These are phyloP conservation scores for Pulveroboletus sp. DNA, from an alignment of 768 basidiomycete genomes.

Conservation along the genomic window DNA sequence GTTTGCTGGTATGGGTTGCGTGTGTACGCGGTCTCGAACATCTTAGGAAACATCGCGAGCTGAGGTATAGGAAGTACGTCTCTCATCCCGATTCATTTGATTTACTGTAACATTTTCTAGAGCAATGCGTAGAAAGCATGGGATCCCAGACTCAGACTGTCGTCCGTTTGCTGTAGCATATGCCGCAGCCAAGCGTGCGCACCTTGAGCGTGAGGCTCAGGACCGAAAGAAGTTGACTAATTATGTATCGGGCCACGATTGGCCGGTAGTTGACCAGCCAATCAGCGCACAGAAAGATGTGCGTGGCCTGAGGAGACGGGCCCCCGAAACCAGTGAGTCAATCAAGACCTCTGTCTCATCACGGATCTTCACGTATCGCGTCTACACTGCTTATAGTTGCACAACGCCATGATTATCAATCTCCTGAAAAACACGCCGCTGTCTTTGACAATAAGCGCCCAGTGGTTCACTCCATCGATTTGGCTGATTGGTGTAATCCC, in stretches of 20 bases:
- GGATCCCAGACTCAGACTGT: slow-evolving; percentile 79
- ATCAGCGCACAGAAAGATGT: slow-evolving; percentile 34
- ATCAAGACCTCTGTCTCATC: slow-evolving; percentile 27
- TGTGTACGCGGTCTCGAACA: slow-evolving; percentile 40
- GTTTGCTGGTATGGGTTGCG: slow-evolving; percentile 33
- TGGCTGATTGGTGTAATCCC: slow-evolving; percentile 38
- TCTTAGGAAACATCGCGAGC: slow-evolving; percentile 57
- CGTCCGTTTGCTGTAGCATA: slow-evolving; percentile 88
- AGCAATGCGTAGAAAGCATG: slow-evolving; percentile 69
- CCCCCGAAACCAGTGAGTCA: slow-evolving; percentile 45
- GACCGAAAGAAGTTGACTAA: slow-evolving; percentile 33
- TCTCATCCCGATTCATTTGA: neutral
- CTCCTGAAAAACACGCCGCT: slow-evolving; percentile 11
- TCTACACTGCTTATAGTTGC: slow-evolving; percentile 23
- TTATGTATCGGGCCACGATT: slow-evolving; percentile 24
- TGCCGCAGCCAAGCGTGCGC: slow-evolving; percentile 58
- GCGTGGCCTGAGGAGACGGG: slow-evolving; percentile 39
- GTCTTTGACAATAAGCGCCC: slow-evolving; percentile 17
- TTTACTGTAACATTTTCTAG: slow-evolving; percentile 34
- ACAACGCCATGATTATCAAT: slow-evolving; percentile 19
- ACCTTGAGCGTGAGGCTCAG: slow-evolving; percentile 49
- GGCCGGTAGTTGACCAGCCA: slow-evolving; percentile 25
- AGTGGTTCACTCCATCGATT: slow-evolving; percentile 25
- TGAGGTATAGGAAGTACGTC: slow-evolving; percentile 60
- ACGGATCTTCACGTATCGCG: slow-evolving; percentile 15